These are phyloP conservation scores for Phytophthora litchii DNA, from an alignment of 352 stramenopile genomes.

Conservation along the genomic window DNA sequence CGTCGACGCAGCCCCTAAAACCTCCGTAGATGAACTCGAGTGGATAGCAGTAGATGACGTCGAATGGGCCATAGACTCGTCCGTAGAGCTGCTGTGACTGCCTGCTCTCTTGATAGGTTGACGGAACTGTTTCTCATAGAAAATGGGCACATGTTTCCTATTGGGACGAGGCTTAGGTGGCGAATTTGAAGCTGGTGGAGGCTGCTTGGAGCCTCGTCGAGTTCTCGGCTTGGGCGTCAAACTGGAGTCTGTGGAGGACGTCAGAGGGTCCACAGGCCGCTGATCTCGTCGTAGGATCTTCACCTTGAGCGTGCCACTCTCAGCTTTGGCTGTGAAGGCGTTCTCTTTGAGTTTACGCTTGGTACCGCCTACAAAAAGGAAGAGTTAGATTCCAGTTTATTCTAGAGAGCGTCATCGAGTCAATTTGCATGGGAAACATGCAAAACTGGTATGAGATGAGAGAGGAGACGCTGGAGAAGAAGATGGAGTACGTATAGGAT, in stretches of 20 bases:
- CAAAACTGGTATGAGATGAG: constrained; percentile 4
- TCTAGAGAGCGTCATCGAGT: neutral
- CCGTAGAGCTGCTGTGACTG: constrained; percentile 34
- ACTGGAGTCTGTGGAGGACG: neutral
- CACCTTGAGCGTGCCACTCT: constrained; percentile 77
- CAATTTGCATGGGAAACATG: neutral
- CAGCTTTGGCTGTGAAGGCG: constrained; percentile 73
- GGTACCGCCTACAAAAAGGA: constrained; percentile 29
- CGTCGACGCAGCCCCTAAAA: constrained; percentile 27
- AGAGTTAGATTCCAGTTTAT: neutral
- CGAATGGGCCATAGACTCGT: constrained; percentile 40
- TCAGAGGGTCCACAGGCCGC: neutral
- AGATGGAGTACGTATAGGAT: neutral
- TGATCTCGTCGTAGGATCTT: constrained; percentile 78
- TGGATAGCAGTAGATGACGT: constrained; percentile 44
- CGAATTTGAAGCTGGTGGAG: constrained; percentile 32
- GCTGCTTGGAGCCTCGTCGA: constrained; percentile 13
- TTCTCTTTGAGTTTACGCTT: constrained; percentile 85
- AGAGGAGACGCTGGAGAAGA: constrained; percentile 1
- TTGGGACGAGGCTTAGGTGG: constrained; percentile 81
- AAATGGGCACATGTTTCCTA: constrained; percentile 83
- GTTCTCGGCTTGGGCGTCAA: constrained; percentile 9
- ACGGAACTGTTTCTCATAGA: constrained; percentile 64
- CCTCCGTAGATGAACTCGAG: constrained; percentile 29
- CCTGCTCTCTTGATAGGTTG: constrained; percentile 31